Conservation (phyloP, 1,139 yeast species). For the Candida gigantensis region DNA sequence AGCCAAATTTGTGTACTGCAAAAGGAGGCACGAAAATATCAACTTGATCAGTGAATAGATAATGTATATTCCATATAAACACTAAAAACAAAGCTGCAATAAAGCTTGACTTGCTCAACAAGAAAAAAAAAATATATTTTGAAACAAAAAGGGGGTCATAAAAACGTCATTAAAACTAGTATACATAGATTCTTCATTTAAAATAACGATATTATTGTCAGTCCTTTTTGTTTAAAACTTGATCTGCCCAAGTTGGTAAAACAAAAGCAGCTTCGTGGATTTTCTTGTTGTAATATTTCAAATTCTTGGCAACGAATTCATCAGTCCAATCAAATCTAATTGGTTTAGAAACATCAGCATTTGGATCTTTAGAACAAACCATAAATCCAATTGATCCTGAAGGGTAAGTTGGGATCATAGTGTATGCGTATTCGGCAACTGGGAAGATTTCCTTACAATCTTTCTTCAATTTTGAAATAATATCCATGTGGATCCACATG, state of each 20-base stretch:
- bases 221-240: slow-evolving; percentile 28
- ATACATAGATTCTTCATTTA: slow-evolving; percentile 2
- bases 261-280: slow-evolving; percentile 86
- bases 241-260: slow-evolving; percentile 82
- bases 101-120: too few species aligned
- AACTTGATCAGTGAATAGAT: too few species aligned
- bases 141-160: too few species aligned
- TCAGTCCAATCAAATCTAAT: slow-evolving; percentile 60
- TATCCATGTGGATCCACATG: slow-evolving; percentile 83
- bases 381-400: slow-evolving; percentile 93
- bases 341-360: slow-evolving; percentile 66
- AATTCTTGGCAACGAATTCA: slow-evolving; percentile 61
- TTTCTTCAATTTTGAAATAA: slow-evolving; percentile 71
- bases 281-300: slow-evolving; percentile 76
- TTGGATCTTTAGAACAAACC: slow-evolving; percentile 80
- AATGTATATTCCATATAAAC: too few species aligned
- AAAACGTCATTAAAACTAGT: neutral
- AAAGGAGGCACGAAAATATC: too few species aligned
- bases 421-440: slow-evolving; percentile 81
- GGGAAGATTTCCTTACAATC: slow-evolving; percentile 84
- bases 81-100: too few species aligned
- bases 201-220: slow-evolving; percentile 10
- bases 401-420: slow-evolving; percentile 91
- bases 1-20: too few species aligned
- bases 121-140: too few species aligned